A percentile compares a stretch with the other conserved stretches of the same genome.
Evolutionary conservation across 2,329 filamentous ascomycete species (phyloP).

Genomic region (Epichloe hybrida): DNA sequence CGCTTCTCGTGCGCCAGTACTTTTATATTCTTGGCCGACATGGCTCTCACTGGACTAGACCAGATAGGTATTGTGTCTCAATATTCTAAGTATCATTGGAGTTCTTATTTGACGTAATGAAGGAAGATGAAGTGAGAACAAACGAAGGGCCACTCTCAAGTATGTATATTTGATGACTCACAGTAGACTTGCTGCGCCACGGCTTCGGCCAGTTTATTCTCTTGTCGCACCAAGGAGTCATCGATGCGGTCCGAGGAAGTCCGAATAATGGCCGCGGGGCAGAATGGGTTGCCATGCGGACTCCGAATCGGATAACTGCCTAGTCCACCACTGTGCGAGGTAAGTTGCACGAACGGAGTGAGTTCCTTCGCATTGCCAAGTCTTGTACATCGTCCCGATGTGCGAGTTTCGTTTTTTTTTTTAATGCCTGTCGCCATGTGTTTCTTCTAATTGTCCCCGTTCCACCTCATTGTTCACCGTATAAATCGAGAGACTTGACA

Average conservation of each 20-base stretch:
- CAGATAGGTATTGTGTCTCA: slow-evolving; percentile 7
- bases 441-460: not conserved
- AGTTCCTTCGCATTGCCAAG: not conserved
- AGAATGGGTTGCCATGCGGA: not conserved
- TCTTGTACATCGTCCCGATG: not conserved
- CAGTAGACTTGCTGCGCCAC: slow-evolving; percentile 3
- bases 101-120: not conserved
- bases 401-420: too few relatives aligned
- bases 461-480: not conserved
- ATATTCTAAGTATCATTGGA: slow-evolving; percentile 18
- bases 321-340: not conserved
- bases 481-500: too few relatives aligned
- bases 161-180: not conserved
- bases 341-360: not conserved
- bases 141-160: too few relatives aligned
- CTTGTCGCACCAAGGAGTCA: slow-evolving; percentile 2
- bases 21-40: slow-evolving; percentile 44
- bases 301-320: slow-evolving; percentile 1
- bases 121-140: not conserved
- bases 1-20: slow-evolving; percentile 64
- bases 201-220: too few relatives aligned
- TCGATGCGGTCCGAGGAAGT: not conserved
- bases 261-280: not conserved
- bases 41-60: slow-evolving; percentile 21
- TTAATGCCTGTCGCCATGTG: not conserved